Evolutionary conservation across 306 rosid species (phyloP), one percentile per base, ranked within the genome.

Genomic region (Begonia fuchsioides): DNA sequence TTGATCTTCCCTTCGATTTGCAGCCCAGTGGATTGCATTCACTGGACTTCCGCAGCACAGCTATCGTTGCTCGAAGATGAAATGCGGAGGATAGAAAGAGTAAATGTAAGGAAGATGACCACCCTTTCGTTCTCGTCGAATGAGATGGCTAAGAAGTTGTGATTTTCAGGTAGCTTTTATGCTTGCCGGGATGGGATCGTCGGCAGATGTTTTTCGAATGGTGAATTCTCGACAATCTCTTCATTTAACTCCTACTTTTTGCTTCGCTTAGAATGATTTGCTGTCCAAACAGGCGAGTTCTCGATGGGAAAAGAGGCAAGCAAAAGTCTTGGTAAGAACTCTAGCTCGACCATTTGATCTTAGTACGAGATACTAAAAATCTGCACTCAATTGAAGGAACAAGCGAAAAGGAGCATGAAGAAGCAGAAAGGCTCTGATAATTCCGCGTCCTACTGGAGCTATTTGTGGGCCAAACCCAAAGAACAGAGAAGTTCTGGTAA

Each of bases 11-110:
- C 35, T 26, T 8, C 35, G 35, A 40, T 13, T 71, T 63, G 57
- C 83, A 90, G 98, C 74, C 98, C 98, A 53, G 95, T 90, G 52
- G 95, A 90, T 52, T 90, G 98, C 79, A 90, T 90, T 70, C 95
- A 90, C 57, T 90, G 98, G 98, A 85, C 95, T 69, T 85, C 98
- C 57, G 94, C 98, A 49, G 82, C 95, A 18, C 94, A 90, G 50
- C 58, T 90, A 52, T 90, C 95, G 14, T 69, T 90, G 76, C 94
- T 90, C 9, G 98, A 90, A 69, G 95, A 90, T 17, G 98, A 90
- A 68, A 85, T 90, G 95, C 92, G 95, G 39, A 72, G 94, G 13
- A 82, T 85, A 7, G 98, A 90, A 81, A 77, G 95, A 85, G 92
- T 90, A 57, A 90, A 90, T 61, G 98, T 81, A 75, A 71, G 93